phyloP scores from a whole-genome alignment of 2,329 filamentous ascomycete genomes.

The Aspergillus brasiliensis region DNA sequence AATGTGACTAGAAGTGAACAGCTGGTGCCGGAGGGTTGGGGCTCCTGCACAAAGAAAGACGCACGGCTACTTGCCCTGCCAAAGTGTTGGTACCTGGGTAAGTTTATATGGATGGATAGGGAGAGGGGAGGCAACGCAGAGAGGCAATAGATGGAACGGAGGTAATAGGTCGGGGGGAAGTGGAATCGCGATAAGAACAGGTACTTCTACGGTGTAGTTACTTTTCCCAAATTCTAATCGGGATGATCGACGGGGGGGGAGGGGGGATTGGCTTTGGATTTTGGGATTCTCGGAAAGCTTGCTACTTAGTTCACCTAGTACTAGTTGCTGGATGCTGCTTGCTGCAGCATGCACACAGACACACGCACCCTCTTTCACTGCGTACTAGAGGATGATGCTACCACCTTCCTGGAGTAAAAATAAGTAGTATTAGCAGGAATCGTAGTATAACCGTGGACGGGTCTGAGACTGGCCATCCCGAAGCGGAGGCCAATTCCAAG shows the following conservation, averaged over 20 bases:
- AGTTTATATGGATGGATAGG: neutral
- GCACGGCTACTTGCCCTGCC: neutral
- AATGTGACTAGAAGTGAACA: neutral
- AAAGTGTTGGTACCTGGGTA: neutral
- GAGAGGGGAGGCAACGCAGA: neutral
- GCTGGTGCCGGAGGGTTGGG: neutral
- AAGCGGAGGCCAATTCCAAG: conserved; percentile 14
- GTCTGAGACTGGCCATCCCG: neutral
- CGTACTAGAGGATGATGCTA: neutral
- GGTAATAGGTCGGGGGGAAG: neutral
- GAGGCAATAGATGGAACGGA: neutral
- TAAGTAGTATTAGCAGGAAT: neutral
- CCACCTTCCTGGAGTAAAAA: neutral
- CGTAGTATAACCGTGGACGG: conserved; percentile 5
- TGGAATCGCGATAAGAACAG: neutral
- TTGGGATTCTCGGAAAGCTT: conserved; percentile 9
- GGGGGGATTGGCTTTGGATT: conserved; percentile 14
- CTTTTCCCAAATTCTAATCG: conserved; percentile 1
- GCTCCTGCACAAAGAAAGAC: neutral
- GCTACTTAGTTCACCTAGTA: neutral
- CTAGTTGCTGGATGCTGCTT: neutral
- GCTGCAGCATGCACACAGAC: neutral
- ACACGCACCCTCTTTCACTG: no score
- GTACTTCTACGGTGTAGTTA: conserved; percentile 1
- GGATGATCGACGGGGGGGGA: conserved; percentile 13